Base-by-base conservation (phyloP, 768 basidiomycete species). In the Boletus tylopilopsis region DNA sequence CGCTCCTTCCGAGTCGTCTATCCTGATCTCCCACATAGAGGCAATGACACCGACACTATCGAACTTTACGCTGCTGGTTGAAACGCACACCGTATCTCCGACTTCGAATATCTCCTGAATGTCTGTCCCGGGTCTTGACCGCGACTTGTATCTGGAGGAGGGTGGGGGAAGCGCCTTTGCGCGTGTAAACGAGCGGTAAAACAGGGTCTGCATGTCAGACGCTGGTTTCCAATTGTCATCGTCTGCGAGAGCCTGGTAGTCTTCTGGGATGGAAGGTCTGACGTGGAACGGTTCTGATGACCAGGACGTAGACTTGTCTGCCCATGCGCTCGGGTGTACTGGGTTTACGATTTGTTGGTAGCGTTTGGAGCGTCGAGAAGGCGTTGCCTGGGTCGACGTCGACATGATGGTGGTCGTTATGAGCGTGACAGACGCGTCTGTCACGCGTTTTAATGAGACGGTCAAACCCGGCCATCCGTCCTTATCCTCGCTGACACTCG, bases 11-110 rank as follows among this genome's bases (percentile, higher is more conserved):
- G 45, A 58, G 0, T 61, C 61, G 8, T 67, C 69, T 2, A 48
- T 68, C 45, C 40, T 49, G 55, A 59, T 66, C 7, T 85, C 78
- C 84, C 86, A 90, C 73, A 91, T 79, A 0, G 84, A 73, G 16
- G 79, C 70, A 40, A 91, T 82, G 35, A 89, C 81, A 5, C 79
- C 89, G 43, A 89, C 69, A 53, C 86, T 88, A 0, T 81, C 79
- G 11, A 71, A 71, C 29, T 63, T 72, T 18, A 67, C 71, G 5
- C 74, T 58, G 6, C 63, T 60, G 2, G 77, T 75, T 37, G 78
- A 70, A 18, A 90, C 72, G 30, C 82, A 73, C 3, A 90, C 79
- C 0, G 84, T 81, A 61, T 90, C 85, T 2, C 88, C 89, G 6
- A 87, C 66, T 2, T 56, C 63, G 58, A 78, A 90, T 12, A 57